A percentile compares a stretch with the other conserved stretches of the same genome.
phyloP scores from a whole-genome alignment of 768 basidiomycete species.

The Rhodotorula diobovata region DNA sequence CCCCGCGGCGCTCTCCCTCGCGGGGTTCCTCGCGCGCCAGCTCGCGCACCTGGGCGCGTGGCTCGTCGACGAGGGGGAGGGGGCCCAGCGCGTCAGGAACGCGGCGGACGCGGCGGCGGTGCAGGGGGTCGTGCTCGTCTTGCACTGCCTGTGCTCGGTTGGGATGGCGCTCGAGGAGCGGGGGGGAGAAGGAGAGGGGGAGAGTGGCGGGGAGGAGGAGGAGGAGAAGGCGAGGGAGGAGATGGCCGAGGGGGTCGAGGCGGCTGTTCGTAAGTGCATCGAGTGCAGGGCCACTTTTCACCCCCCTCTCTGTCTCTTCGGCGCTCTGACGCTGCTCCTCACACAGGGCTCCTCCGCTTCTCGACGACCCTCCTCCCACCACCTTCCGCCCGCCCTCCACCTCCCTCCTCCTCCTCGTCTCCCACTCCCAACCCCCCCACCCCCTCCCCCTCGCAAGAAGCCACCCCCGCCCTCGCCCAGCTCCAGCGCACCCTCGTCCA shows the following conservation, averaged over 20 bases:
- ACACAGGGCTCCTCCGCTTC: conserved; percentile 6
- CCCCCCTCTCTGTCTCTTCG: neutral
- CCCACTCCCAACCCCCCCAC: neutral
- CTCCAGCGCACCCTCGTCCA: conserved; percentile 31
- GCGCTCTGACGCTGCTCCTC: neutral
- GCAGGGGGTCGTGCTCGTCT: conserved; percentile 24
- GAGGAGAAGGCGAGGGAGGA: neutral
- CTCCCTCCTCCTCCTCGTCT: neutral
- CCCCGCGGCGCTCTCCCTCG: neutral
- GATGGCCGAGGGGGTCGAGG: neutral
- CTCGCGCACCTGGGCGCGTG: neutral
- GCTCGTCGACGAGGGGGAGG: neutral
- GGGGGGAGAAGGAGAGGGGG: neutral
- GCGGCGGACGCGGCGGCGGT: conserved; percentile 19
- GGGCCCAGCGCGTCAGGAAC: neutral
- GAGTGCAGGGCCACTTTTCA: too few species aligned
- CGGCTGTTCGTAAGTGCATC: conserved; percentile 13
- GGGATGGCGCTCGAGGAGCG: conserved; percentile 14
- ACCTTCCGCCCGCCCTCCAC: neutral
- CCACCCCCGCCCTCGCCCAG: conserved; percentile 7
- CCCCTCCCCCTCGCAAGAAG: neutral
- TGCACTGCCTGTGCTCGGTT: conserved; percentile 23
- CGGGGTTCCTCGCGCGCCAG: conserved; percentile 10
- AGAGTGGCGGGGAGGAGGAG: neutral
- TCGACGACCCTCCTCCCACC: conserved; percentile 12